Percentiles rank a stretch among this genome's conserved stretches.
Evolutionary conservation across 2,329 filamentous ascomycete species (phyloP).

Genomic region (Daldinia eschscholtzii): DNA sequence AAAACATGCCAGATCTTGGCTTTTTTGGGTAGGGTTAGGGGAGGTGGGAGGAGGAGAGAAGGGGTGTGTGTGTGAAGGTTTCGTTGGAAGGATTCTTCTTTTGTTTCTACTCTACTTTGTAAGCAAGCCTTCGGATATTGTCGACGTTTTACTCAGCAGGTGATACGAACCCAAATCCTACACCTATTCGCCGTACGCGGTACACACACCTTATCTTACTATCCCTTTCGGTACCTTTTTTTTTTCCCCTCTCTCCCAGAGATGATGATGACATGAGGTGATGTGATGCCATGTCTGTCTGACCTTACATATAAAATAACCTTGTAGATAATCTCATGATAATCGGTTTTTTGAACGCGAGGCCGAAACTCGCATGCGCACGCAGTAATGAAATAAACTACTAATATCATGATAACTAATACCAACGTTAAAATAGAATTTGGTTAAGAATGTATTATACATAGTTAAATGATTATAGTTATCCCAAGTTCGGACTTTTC

Average conservation of each 20-base stretch:
- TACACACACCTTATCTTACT: background rate
- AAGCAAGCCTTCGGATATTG: background rate
- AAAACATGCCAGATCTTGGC: conserved; percentile 5
- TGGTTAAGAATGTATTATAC: background rate
- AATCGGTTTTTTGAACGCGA: background rate
- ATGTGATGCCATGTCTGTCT: background rate
- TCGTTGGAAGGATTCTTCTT: background rate
- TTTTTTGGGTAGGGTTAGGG: background rate
- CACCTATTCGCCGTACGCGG: background rate
- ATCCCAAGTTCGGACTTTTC: background rate
- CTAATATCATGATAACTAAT: background rate
- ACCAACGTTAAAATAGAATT: background rate
- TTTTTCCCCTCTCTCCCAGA: background rate
- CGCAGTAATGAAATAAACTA: conserved; percentile 3
- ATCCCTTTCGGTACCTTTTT: background rate
- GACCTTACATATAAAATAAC: background rate
- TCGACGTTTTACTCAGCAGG: background rate
- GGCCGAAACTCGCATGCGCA: conserved; percentile 37
- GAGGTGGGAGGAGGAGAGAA: background rate
- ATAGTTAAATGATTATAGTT: too few relatives aligned
- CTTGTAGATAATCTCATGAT: background rate
- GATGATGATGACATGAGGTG: background rate
- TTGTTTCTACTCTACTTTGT: background rate
- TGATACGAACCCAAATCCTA: background rate
- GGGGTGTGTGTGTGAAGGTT: too few relatives aligned